phyloP scores from a whole-genome alignment of 352 stramenopile genomes.

The Phytophthora cryptogea region DNA sequence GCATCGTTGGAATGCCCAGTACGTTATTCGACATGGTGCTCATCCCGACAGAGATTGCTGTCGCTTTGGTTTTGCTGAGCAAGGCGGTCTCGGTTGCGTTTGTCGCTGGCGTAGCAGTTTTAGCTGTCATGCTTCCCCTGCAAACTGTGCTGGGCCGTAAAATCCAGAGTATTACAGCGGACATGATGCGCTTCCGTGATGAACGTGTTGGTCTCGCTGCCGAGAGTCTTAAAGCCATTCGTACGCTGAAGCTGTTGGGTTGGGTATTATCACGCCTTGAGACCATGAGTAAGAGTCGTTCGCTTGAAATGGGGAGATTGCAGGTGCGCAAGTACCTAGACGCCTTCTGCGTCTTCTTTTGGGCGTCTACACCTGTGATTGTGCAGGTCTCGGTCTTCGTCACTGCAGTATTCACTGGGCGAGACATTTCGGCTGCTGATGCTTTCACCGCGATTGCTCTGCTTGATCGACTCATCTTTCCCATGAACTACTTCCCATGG shows the following conservation, averaged over 20 bases:
- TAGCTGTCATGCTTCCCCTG: slow-evolving; percentile 85
- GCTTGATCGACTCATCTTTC: slow-evolving; percentile 88
- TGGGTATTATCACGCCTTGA: slow-evolving; percentile 59
- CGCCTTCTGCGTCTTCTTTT: slow-evolving; percentile 91
- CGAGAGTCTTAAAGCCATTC: slow-evolving; percentile 74
- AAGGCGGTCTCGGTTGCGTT: slow-evolving; percentile 87
- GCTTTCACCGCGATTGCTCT: slow-evolving; percentile 88
- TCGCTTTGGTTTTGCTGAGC: slow-evolving; percentile 77
- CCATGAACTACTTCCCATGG: slow-evolving; percentile 93
- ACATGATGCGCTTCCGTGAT: slow-evolving; percentile 85
- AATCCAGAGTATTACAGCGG: slow-evolving; percentile 72
- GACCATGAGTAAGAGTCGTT: slow-evolving; percentile 54
- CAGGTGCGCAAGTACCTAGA: slow-evolving; percentile 87
- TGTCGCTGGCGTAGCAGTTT: slow-evolving; percentile 71
- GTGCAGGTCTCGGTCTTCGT: slow-evolving; percentile 87
- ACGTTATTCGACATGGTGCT: slow-evolving; percentile 83
- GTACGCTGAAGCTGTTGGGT: slow-evolving; percentile 78
- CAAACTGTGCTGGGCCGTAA: slow-evolving; percentile 78
- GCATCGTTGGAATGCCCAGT: slow-evolving; percentile 69
- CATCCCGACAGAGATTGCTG: slow-evolving; percentile 72
- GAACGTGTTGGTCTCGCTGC: slow-evolving; percentile 68
- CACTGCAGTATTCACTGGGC: slow-evolving; percentile 67
- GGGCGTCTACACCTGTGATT: slow-evolving; percentile 87
- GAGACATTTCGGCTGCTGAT: slow-evolving; percentile 78
- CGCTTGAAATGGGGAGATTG: slow-evolving; percentile 73